Base-by-base conservation (phyloP, 176 grass and related monocot species). In the Elymus sibiricus region DNA sequence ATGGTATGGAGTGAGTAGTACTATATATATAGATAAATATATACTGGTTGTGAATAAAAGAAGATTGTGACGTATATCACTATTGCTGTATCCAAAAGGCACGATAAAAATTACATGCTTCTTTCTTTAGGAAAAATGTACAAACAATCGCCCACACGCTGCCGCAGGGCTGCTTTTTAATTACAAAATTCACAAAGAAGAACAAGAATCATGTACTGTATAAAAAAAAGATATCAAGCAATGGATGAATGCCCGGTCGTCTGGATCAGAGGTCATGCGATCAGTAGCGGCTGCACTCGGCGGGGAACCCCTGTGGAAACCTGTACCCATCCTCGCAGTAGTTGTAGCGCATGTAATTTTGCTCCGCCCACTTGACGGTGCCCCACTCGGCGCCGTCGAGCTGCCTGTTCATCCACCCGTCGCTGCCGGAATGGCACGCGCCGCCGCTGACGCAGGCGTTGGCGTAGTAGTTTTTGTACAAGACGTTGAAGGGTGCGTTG, bases 401-500 rank as follows among this genome's bases (percentile, higher is more conserved):
- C 65, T 26, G 15, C 21, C 44, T 34, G 7, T 56, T 21, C 80
- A 82, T 82, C 80, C 80, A 82, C 17, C 21, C 17, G 11, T 24
- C 29, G 10, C 28, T 16, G 25, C 64, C 26, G 29, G 17, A 5
- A 8, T 21, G 29, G 53, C 51, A 21, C 1, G 17, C 9, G 47
- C 47, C 15, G 19, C 13, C 25, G 60, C 60, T 17, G 27, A 5
- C 16, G 12, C n/a, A 0, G 17, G 51, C 51, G 17, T 55, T 55
- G 51, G 51, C 51, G 51, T 55, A 55, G 51, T 55, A 55, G 51
- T n/a, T 61, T 0, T 82, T 82, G 77, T 91, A 91, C 16, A 77
- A 77, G 26, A 87, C 90, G 37, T 88, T 77, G 38, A 91, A 91
- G 0, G 90, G 90, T 17, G 81, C 86, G 22, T 40, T n/a, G 29